phyloP scores from a whole-genome alignment of 179 eudicot genomes.

The Vitellaria paradoxa region DNA sequence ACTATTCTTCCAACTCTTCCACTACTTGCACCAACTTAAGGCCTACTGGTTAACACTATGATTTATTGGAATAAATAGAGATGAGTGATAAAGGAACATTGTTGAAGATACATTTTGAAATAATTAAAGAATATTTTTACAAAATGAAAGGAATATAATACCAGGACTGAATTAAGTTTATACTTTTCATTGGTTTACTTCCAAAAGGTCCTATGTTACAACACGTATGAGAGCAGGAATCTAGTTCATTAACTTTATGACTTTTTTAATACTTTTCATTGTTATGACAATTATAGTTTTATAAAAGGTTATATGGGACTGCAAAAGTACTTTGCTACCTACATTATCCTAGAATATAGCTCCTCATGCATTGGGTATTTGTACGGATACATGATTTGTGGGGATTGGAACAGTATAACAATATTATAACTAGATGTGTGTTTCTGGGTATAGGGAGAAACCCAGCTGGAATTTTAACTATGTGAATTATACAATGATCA shows the following conservation, averaged over 20 bases:
- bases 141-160: no score
- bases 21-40: conserved; percentile 39
- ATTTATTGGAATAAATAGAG: conserved; percentile 52
- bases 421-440: no score
- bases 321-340: background rate
- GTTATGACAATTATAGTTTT: background rate
- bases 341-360: background rate
- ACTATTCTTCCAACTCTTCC: conserved; percentile 74
- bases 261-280: background rate
- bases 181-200: background rate
- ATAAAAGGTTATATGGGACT: background rate
- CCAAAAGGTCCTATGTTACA: background rate
- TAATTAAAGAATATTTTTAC: background rate
- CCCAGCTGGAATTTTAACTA: no score
- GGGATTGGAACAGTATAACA: background rate
- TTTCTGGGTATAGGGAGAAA: no score
- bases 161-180: no score
- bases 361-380: background rate
- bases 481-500: no score
- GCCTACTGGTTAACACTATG: conserved; percentile 6
- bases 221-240: background rate
- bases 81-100: background rate
- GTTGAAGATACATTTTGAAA: background rate
- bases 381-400: no score
- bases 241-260: background rate